Evolutionary conservation across 331 rosid species (phyloP).

Genomic region (Acacia concinna): DNA sequence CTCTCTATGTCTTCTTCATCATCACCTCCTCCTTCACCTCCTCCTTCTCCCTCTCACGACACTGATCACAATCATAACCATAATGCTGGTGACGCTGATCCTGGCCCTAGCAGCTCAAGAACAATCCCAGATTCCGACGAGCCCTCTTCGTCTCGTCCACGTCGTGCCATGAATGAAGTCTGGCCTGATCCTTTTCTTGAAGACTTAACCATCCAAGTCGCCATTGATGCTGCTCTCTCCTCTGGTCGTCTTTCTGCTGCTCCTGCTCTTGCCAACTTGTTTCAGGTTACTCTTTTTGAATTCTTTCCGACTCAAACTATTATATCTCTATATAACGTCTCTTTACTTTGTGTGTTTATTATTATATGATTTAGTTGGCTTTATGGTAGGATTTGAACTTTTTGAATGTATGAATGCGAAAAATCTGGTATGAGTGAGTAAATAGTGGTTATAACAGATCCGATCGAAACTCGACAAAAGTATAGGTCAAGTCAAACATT

Average conservation of each 20-base stretch:
- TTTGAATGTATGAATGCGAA: neutral
- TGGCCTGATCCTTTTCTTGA: constrained; percentile 76
- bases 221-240: constrained; percentile 61
- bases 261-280: constrained; percentile 62
- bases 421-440: constrained; percentile 22
- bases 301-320: no score
- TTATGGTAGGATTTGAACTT: neutral
- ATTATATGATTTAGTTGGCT: neutral
- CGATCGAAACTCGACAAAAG: constrained; percentile 47
- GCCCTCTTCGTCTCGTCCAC: constrained; percentile 72
- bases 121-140: constrained; percentile 41
- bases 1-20: constrained; percentile 55
- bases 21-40: neutral
- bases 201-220: constrained; percentile 66
- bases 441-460: constrained; percentile 33
- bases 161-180: constrained; percentile 55
- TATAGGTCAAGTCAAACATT: constrained; percentile 54
- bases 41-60: neutral
- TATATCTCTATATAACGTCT: neutral
- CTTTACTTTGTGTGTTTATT: neutral
- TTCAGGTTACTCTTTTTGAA: constrained; percentile 58
- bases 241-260: constrained; percentile 72
- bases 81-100: constrained; percentile 5
- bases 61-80: neutral
- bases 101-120: constrained; percentile 37